Evolutionary conservation across 192 early-diverging fungal species (phyloP).

Genomic region (Tieghemiomyces parasiticus): DNA sequence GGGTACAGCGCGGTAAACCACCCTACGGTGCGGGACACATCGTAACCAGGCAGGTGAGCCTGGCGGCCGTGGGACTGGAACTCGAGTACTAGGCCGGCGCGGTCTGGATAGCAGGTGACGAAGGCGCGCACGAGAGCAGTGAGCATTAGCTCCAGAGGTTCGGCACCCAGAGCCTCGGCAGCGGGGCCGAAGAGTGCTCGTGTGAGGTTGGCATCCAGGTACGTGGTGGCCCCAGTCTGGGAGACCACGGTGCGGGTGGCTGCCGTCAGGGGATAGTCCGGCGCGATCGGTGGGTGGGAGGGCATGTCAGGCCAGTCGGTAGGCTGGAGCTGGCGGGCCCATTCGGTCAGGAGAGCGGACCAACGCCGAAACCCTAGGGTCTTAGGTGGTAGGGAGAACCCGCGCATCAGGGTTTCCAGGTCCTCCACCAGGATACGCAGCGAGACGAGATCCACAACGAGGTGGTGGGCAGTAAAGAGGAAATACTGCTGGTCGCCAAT

Average conservation of each 20-base stretch:
- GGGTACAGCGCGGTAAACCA: conserved; percentile 19
- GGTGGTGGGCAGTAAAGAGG: conserved; percentile 17
- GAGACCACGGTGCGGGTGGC: background rate
- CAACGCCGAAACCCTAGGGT: conserved; percentile 15
- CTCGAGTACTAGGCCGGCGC: background rate
- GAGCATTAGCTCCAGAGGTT: background rate
- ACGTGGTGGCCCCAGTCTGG: background rate
- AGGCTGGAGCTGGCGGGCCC: background rate
- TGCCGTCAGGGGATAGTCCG: background rate
- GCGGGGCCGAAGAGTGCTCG: background rate
- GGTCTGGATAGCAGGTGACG: background rate
- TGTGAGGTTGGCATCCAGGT: background rate
- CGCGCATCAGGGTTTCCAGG: conserved; percentile 10
- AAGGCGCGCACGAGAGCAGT: conserved; percentile 3
- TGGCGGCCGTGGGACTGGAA: conserved; percentile 8
- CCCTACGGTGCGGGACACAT: conserved; percentile 11
- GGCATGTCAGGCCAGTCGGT: background rate
- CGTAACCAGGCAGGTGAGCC: background rate
- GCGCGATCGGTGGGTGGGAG: background rate
- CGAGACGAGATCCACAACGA: conserved; percentile 19
- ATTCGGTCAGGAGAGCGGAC: background rate
- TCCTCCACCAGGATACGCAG: conserved; percentile 19
- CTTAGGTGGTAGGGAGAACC: conserved; percentile 13
- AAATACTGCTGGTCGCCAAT: conserved; percentile 11
- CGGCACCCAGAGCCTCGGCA: background rate